Base-by-base conservation (phyloP, 2,329 filamentous ascomycete species). In the Hypomyces perniciosus region DNA sequence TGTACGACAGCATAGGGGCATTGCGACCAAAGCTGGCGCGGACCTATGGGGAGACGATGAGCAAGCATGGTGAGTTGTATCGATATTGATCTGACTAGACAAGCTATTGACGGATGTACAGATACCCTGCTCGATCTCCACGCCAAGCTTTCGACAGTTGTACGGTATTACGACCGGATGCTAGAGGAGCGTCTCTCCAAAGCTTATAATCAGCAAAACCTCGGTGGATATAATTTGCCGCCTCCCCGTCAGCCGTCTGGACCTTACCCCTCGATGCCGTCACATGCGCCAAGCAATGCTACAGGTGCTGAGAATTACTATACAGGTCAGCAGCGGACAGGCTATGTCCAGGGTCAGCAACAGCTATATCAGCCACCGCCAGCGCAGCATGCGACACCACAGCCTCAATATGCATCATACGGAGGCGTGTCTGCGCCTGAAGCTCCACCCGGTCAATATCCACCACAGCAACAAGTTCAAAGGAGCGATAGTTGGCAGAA, bases 41-140 rank as follows among this genome's bases (percentile, higher is more conserved):
- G 51, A 96, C 92, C 0, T 96, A 97, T 65, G 93, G 93, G 50
- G 93, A 99, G 72, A 96, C 93, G 0, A 97, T 99, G 93, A 97
- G 93, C 80, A 99, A 99, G 70, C 93, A 97, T 68, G 91, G 89
- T 89, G 73, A 65, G 82, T 71, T 2, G 26, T 8, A 5, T 7
- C 13, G 20, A 7, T 27, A 12, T 7, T 6, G 9, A 20, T 5
- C 12, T 42, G 20, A 44, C 12, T 27, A 7, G 5, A 27, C 26
- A 9, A 30, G 9, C 12, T 38, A 31, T 55, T 65, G 53, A 66
- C 54, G 10, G 12, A 41, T 9, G 20, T 39, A 12, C 55, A 93
- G 91, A 99, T 66, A 93, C 92, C 1, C 77, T 99, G 8, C 80
- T 97, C 27, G 93, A 99, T 66, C 76, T 99, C 0, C 93, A 99